These are phyloP conservation scores for Xerocomus amazonicus DNA, from an alignment of 1,284 basidiomycete species.

Conservation along the genomic window DNA sequence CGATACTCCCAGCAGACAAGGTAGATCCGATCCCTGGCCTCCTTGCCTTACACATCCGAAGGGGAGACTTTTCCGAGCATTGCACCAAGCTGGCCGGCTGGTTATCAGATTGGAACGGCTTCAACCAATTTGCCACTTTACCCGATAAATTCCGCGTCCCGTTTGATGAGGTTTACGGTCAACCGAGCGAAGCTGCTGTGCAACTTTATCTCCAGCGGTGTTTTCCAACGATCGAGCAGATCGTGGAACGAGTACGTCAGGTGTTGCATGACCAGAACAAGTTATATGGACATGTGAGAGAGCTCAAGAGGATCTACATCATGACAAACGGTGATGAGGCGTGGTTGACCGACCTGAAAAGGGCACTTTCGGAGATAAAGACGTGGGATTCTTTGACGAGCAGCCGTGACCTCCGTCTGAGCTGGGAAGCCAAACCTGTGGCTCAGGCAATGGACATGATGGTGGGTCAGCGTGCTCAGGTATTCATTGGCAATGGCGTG, in stretches of 20 bases:
- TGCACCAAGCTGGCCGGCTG: constrained; percentile 32
- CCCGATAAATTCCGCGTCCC: constrained; percentile 37
- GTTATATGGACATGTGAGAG: constrained; percentile 13
- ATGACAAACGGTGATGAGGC: constrained; percentile 41
- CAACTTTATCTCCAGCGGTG: constrained; percentile 42
- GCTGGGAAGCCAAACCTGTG: constrained; percentile 45
- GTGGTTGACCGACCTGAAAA: constrained; percentile 35
- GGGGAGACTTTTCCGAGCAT: constrained; percentile 37
- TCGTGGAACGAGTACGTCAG: constrained; percentile 41
- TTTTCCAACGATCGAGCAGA: constrained; percentile 45
- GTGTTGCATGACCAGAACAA: constrained; percentile 31
- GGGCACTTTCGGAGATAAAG: constrained; percentile 28
- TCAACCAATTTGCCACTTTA: constrained; percentile 42
- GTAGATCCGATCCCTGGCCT: constrained; percentile 29
- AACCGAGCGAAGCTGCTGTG: constrained; percentile 27
- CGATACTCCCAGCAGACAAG: constrained; percentile 18
- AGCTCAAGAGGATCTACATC: constrained; percentile 37
- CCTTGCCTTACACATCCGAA: constrained; percentile 37
- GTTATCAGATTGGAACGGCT: constrained; percentile 37
- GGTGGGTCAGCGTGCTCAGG: constrained; percentile 45
- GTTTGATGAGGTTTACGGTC: constrained; percentile 16
- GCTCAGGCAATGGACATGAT: constrained; percentile 52
- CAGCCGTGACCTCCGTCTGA: constrained; percentile 43
- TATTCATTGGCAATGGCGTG: constrained; percentile 57
- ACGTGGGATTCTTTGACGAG: constrained; percentile 41